phyloP scores from a whole-genome alignment of 495 filamentous ascomycete species.

The Podospora pseudocomata region DNA sequence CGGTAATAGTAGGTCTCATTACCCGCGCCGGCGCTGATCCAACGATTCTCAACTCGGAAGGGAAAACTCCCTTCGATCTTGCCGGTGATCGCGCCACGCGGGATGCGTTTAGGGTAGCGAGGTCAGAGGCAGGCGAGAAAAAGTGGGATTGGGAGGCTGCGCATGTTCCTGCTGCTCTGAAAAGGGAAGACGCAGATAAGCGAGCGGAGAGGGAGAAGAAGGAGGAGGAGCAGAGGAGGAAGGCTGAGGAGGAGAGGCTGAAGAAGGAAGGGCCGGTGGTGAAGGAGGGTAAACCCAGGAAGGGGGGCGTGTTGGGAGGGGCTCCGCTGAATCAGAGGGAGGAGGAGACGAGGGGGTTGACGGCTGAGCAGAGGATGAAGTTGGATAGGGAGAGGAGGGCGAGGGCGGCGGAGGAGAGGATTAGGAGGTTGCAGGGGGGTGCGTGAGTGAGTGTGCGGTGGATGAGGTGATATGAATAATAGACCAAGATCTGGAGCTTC shows the following conservation, averaged over 20 bases:
- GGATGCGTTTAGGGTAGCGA: slow-evolving; percentile 87
- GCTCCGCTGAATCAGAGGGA: slow-evolving; percentile 65
- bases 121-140: slow-evolving; percentile 71
- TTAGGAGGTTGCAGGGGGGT: slow-evolving; percentile 58
- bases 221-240: slow-evolving; percentile 63
- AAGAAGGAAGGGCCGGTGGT: slow-evolving; percentile 48
- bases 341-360: slow-evolving; percentile 80
- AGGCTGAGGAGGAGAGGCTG: slow-evolving; percentile 60
- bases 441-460: slow-evolving; percentile 6
- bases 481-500: background rate
- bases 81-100: slow-evolving; percentile 81
- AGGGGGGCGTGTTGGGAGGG: slow-evolving; percentile 44
- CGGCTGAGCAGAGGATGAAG: slow-evolving; percentile 73
- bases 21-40: slow-evolving; percentile 74
- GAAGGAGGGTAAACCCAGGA: slow-evolving; percentile 33
- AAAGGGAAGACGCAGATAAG: slow-evolving; percentile 62
- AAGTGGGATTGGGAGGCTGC: slow-evolving; percentile 78
- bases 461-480: background rate
- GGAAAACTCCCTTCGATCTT: slow-evolving; percentile 78
- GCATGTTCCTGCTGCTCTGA: slow-evolving; percentile 65
- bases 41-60: slow-evolving; percentile 61
- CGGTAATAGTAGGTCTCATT: slow-evolving; percentile 72
- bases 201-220: slow-evolving; percentile 61
- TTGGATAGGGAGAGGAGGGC: slow-evolving; percentile 79
- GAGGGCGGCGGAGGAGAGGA: slow-evolving; percentile 81